Percentiles rank a stretch among this genome's conserved stretches.
phyloP scores from a whole-genome alignment of 768 basidiomycete species.

The Agaricus blazei region DNA sequence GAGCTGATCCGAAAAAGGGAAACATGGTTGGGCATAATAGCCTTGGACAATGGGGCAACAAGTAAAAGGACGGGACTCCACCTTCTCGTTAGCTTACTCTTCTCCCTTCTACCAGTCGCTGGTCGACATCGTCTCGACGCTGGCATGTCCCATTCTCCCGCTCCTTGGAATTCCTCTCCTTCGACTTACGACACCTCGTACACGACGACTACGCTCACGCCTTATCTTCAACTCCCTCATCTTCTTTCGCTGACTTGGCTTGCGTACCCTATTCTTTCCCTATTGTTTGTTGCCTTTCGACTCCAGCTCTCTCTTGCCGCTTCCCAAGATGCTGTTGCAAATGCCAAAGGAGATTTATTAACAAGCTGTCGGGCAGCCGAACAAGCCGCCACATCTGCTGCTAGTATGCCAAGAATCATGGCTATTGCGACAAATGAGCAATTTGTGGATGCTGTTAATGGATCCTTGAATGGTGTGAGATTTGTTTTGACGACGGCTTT shows the following conservation, averaged over 20 bases:
- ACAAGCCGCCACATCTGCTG: slow-evolving; percentile 71
- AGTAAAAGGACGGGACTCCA: slow-evolving; percentile 1
- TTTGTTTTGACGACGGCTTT: slow-evolving; percentile 67
- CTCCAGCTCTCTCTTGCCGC: slow-evolving; percentile 69
- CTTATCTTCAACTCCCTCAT: slow-evolving; percentile 81
- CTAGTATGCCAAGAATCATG: slow-evolving; percentile 86
- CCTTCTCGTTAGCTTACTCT: slow-evolving; percentile 16
- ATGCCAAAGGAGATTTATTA: slow-evolving; percentile 71
- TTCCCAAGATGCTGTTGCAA: slow-evolving; percentile 60
- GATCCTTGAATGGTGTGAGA: slow-evolving; percentile 70
- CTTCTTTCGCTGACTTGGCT: slow-evolving; percentile 87
- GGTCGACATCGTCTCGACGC: slow-evolving; percentile 34
- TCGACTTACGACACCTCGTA: slow-evolving; percentile 51
- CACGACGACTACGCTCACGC: slow-evolving; percentile 46
- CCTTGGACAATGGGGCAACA: slow-evolving; percentile 2
- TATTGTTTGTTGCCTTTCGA: slow-evolving; percentile 83
- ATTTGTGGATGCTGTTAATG: slow-evolving; percentile 75
- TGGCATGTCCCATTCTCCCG: slow-evolving; percentile 19
- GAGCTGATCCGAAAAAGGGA: slow-evolving; percentile 6
- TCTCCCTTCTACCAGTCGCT: slow-evolving; percentile 34
- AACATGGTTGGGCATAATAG: slow-evolving; percentile 4
- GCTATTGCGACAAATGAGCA: slow-evolving; percentile 80
- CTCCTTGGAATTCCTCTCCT: slow-evolving; percentile 38
- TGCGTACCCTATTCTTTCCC: slow-evolving; percentile 85
- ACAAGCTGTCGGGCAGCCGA: slow-evolving; percentile 85